Evolutionary conservation across 2,329 filamentous ascomycete genomes (phyloP).

Genomic region (Thielaviopsis populi): DNA sequence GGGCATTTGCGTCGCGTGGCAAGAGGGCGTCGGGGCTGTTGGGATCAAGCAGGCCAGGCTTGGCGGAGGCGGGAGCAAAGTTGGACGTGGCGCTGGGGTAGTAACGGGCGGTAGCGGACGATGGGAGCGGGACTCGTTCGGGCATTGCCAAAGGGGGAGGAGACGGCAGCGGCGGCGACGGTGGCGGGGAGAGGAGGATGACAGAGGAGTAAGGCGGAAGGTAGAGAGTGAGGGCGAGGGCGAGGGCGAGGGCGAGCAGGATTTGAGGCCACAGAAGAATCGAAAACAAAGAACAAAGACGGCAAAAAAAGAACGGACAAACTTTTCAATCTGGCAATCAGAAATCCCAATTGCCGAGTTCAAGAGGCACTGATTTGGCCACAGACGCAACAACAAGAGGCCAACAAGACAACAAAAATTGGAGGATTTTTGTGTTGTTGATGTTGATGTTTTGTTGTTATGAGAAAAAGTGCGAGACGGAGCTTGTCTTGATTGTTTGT

Average conservation of each 20-base stretch:
- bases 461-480: background rate
- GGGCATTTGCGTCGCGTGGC: conserved; percentile 48
- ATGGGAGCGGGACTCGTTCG: conserved; percentile 15
- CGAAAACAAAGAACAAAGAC: background rate
- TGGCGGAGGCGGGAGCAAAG: background rate
- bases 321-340: background rate
- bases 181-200: background rate
- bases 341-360: background rate
- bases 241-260: too few relatives aligned
- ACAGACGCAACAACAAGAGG: conserved; percentile 1
- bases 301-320: background rate
- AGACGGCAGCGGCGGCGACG: background rate
- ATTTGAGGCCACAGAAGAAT: too few relatives aligned
- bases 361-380: background rate
- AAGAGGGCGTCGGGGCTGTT: conserved; percentile 49
- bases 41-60: conserved; percentile 17
- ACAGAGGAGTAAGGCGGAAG: background rate
- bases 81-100: conserved; percentile 1
- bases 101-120: conserved; percentile 8
- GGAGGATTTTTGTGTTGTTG: background rate
- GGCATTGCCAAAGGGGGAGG: conserved; percentile 10
- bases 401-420: background rate
- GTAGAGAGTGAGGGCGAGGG: too few relatives aligned
- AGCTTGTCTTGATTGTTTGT: background rate
- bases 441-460: background rate